Conservation (phyloP, 148 eudicot species). For the Vaccinium darrowii region DNA sequence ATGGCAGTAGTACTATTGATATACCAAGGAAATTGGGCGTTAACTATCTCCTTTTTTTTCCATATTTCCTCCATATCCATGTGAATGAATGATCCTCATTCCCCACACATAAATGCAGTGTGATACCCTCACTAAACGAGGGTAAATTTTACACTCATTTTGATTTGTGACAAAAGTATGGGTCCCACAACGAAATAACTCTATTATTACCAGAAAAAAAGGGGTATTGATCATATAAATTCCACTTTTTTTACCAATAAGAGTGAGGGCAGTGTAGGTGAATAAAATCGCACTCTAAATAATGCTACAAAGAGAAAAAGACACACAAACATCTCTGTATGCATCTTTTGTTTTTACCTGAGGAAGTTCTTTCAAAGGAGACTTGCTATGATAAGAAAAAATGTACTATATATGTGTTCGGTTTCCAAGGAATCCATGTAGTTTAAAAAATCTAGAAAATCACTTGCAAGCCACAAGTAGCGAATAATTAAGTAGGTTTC, state of each 20-base stretch:
- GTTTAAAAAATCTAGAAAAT: not conserved
- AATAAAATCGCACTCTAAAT: not conserved
- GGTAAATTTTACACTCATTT: too few relatives aligned
- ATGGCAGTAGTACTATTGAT: not conserved
- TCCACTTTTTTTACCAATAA: not conserved
- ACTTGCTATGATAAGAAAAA: not conserved
- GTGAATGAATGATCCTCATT: not conserved
- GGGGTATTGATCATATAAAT: not conserved
- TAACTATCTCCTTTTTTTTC: slow-evolving; percentile 38
- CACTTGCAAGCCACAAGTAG: not conserved
- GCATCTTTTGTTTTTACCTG: not conserved
- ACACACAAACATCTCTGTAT: not conserved
- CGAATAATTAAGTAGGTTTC: too few relatives aligned
- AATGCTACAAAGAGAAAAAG: not conserved
- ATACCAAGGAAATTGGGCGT: slow-evolving; percentile 43
- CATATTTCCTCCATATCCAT: slow-evolving; percentile 50
- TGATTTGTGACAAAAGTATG: too few relatives aligned
- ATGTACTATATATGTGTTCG: too few relatives aligned
- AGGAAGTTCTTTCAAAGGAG: not conserved
- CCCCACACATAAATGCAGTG: too few relatives aligned
- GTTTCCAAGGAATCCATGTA: not conserved
- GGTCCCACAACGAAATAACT: too few relatives aligned
- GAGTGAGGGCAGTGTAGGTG: too few relatives aligned
- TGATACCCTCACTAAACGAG: not conserved
- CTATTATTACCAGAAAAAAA: too few relatives aligned